phyloP scores from a whole-genome alignment of 352 stramenopile species.

The Globisporangium paroecandrum region DNA sequence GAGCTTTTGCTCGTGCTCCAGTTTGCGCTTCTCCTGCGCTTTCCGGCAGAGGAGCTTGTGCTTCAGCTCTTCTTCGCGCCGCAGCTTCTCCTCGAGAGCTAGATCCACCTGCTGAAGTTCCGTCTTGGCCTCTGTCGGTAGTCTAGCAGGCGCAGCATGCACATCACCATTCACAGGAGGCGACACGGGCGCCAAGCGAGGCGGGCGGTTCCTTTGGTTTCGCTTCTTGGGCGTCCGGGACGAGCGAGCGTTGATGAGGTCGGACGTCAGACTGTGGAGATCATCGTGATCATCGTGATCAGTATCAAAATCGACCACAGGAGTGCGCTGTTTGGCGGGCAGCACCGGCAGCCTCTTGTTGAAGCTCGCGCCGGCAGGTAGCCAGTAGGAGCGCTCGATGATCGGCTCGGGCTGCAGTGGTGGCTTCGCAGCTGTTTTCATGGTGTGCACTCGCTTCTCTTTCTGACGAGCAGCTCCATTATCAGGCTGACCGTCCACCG shows the following conservation, averaged over 20 bases:
- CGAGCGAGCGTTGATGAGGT: conserved; percentile 17
- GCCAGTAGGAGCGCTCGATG: conserved; percentile 71
- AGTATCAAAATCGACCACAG: not conserved
- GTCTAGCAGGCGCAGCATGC: not conserved
- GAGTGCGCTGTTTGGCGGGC: conserved; percentile 15
- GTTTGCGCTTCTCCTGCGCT: conserved; percentile 31
- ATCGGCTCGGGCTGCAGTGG: not conserved
- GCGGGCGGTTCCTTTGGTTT: conserved; percentile 40
- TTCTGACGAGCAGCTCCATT: not conserved
- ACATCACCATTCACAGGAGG: not conserved
- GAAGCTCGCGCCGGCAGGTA: conserved; percentile 51
- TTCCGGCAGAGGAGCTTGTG: conserved; percentile 37
- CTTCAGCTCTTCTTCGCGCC: conserved; percentile 46
- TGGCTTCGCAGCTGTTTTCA: not conserved
- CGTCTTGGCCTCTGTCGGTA: conserved; percentile 3
- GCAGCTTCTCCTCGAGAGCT: conserved; percentile 25
- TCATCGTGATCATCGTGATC: conserved; percentile 9
- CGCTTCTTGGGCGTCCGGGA: conserved; percentile 40
- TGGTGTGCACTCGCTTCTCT: not conserved
- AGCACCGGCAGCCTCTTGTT: conserved; percentile 39
- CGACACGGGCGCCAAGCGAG: conserved; percentile 35
- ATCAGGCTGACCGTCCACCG: not conserved
- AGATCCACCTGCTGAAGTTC: conserved; percentile 10
- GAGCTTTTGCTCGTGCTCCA: conserved; percentile 34
- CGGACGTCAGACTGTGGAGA: conserved; percentile 2